A percentile compares a stretch with the other conserved stretches of the same genome.
Evolutionary conservation across 208 protist genomes (phyloP).

Genomic region (Trichomonas vaginalis): DNA sequence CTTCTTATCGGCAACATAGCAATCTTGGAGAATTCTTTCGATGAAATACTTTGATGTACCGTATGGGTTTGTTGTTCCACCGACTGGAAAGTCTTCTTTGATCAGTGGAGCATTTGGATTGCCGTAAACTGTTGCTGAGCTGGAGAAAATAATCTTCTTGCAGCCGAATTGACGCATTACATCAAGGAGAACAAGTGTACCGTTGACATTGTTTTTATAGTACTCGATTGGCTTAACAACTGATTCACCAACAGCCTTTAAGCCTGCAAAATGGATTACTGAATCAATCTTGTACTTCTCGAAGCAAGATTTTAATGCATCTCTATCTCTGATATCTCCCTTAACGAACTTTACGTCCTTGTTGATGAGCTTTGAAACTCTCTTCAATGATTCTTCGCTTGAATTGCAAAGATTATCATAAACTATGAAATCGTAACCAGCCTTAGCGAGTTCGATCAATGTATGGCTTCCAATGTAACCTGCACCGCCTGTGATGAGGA

Average conservation of each 20-base stretch:
- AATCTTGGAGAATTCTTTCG: conserved; percentile 72
- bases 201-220: conserved; percentile 82
- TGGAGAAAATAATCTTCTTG: conserved; percentile 81
- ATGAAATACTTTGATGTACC: conserved; percentile 61
- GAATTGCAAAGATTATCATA: conserved; percentile 68
- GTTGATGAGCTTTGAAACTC: conserved; percentile 42
- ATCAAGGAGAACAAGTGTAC: conserved; percentile 66
- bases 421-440: conserved; percentile 64
- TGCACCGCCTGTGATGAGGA: conserved; percentile 78
- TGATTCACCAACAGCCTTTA: conserved; percentile 37
- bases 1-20: conserved; percentile 55
- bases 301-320: not conserved
- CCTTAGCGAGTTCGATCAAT: conserved; percentile 62
- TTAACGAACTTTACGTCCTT: conserved; percentile 34
- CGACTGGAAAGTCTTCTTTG: conserved; percentile 17
- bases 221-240: conserved; percentile 57
- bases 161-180: conserved; percentile 63
- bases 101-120: conserved; percentile 30
- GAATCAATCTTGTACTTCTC: conserved; percentile 22
- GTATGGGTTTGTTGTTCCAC: conserved; percentile 61
- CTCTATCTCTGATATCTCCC: not conserved
- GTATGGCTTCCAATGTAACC: conserved; percentile 92
- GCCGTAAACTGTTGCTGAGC: conserved; percentile 73
- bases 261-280: conserved; percentile 37
- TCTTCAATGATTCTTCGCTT: conserved; percentile 22